Percentiles rank a stretch among this genome's conserved stretches.
These are phyloP conservation scores for Eremothecium coryli DNA, from an alignment of 1,139 yeast genomes.

Conservation along the genomic window DNA sequence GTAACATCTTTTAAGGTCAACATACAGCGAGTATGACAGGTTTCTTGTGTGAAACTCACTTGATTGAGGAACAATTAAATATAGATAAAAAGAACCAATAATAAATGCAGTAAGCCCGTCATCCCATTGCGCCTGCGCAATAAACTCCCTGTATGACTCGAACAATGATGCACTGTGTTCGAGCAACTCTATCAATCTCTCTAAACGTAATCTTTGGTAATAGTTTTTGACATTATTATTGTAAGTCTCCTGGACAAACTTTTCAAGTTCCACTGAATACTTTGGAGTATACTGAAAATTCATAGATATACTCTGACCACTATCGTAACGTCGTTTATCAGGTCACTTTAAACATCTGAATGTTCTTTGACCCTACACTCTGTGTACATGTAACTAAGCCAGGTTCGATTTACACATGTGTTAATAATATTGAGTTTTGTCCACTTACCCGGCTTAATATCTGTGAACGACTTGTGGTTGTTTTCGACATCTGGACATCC, in stretches of 20 bases:
- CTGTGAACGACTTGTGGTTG: no score
- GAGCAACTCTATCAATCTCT: slow-evolving; percentile 29
- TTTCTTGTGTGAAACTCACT: slow-evolving; percentile 34
- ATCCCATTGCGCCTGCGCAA: slow-evolving; percentile 13
- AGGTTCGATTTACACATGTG: no score
- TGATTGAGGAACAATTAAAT: slow-evolving; percentile 32
- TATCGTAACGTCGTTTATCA: neutral
- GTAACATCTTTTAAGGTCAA: slow-evolving; percentile 29
- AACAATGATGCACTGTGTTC: slow-evolving; percentile 28
- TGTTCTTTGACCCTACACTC: no score
- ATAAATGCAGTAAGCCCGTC: slow-evolving; percentile 29
- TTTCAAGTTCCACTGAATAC: slow-evolving; percentile 30
- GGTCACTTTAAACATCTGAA: no score
- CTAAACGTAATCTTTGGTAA: slow-evolving; percentile 24
- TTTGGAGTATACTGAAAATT: slow-evolving; percentile 30
- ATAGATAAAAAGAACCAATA: slow-evolving; percentile 32
- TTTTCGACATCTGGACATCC: no score
- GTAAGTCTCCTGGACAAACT: slow-evolving; percentile 26
- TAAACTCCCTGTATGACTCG: slow-evolving; percentile 23
- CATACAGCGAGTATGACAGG: slow-evolving; percentile 32
- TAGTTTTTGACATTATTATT: slow-evolving; percentile 25
- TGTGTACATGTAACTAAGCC: no score
- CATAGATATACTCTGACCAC: neutral
- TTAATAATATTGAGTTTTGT: no score
- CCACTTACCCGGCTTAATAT: no score